Conservation (phyloP, 1,284 basidiomycete genomes). For the Ceratobasidium sp. region DNA sequence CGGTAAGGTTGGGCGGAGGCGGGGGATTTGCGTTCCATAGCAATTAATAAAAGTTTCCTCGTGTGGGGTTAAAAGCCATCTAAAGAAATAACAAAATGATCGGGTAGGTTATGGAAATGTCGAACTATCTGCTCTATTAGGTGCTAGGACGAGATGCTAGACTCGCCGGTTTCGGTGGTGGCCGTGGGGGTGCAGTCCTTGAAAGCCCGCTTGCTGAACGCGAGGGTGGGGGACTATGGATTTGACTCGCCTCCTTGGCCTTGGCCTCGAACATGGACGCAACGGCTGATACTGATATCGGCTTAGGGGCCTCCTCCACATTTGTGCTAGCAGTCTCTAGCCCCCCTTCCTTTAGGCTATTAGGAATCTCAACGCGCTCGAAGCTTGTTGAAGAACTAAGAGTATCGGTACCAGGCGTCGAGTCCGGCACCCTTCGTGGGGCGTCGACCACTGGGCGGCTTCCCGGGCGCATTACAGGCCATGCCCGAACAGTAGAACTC, state of each 20-base stretch:
- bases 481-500: slow-evolving; percentile 25
- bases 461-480: slow-evolving; percentile 30
- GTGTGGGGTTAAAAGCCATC: slow-evolving; percentile 1
- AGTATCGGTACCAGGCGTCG: not conserved
- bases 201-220: slow-evolving; percentile 30
- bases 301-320: slow-evolving; percentile 11
- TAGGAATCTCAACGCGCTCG: slow-evolving; percentile 31
- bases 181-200: slow-evolving; percentile 37
- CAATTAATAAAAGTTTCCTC: slow-evolving; percentile 44
- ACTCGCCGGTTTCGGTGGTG: slow-evolving; percentile 34
- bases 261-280: slow-evolving; percentile 41
- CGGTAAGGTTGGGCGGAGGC: slow-evolving; percentile 56
- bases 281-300: slow-evolving; percentile 29
- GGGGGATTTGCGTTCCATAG: slow-evolving; percentile 11
- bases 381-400: slow-evolving; percentile 41
- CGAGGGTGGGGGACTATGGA: slow-evolving; percentile 1
- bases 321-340: not conserved
- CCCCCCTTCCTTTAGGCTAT: slow-evolving; percentile 30
- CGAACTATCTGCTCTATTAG: slow-evolving; percentile 6
- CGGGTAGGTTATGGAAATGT: not conserved
- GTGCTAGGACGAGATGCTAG: slow-evolving; percentile 31
- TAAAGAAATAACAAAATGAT: slow-evolving; percentile 1
- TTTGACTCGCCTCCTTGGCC: slow-evolving; percentile 15
- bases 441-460: not conserved
- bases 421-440: not conserved